phyloP scores from a whole-genome alignment of 192 early-diverging fungal genomes.

The Gryganskiella cystojenkinii region DNA sequence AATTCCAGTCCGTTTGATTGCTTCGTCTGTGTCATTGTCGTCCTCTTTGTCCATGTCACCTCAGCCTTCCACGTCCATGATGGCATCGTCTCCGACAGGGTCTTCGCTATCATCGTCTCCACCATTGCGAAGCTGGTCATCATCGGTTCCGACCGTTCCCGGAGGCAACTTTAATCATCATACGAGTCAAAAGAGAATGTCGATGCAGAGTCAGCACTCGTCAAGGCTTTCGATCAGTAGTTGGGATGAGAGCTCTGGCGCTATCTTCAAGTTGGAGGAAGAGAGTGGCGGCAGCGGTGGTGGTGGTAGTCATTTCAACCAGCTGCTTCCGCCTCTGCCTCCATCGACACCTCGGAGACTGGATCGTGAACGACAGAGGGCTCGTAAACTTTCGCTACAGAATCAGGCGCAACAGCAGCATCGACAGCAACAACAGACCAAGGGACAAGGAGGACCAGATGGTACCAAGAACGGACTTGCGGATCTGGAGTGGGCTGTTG shows the following conservation, averaged over 20 bases:
- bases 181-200: constrained; percentile 16
- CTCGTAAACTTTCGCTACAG: not conserved
- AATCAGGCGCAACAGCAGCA: not conserved
- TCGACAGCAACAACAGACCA: not conserved
- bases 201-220: constrained; percentile 29
- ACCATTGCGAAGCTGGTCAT: not conserved
- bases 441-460: not conserved
- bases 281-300: not conserved
- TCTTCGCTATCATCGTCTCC: constrained; percentile 4
- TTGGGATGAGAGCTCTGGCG: constrained; percentile 32
- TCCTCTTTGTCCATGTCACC: constrained; percentile 2
- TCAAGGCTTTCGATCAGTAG: constrained; percentile 29
- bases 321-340: not conserved
- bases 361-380: too few relatives aligned
- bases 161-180: too few relatives aligned
- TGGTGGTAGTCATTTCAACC: not conserved
- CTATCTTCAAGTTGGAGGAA: constrained; percentile 12
- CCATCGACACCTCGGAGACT: not conserved
- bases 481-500: constrained; percentile 40
- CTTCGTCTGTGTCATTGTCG: constrained; percentile 3
- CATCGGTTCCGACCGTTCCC: not conserved
- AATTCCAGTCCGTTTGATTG: not conserved
- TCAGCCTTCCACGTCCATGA: not conserved
- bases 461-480: constrained; percentile 39
- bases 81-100: not conserved